Evolutionary conservation across 1,284 basidiomycete species (phyloP).

Genomic region (Omphalotus olearius): DNA sequence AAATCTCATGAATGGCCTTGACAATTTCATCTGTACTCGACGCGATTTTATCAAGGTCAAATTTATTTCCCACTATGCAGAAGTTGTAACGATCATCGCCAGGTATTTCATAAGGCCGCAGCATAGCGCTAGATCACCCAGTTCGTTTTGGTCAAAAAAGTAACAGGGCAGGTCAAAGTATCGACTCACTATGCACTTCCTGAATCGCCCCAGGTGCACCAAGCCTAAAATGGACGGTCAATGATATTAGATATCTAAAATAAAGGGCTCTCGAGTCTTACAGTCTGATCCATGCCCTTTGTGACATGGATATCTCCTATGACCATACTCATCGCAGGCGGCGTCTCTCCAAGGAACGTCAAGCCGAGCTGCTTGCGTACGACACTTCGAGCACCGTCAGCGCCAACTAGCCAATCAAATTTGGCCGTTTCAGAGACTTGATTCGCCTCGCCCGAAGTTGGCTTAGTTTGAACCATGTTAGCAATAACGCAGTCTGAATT

Average conservation of each 20-base stretch:
- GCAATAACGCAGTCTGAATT: conserved; percentile 20
- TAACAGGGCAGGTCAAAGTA: not conserved
- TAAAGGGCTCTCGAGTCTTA: not conserved
- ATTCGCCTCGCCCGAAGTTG: not conserved
- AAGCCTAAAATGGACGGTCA: conserved; percentile 3
- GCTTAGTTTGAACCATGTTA: conserved; percentile 3
- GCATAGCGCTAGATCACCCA: conserved; percentile 22
- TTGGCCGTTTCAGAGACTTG: conserved; percentile 11
- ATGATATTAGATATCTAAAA: not conserved
- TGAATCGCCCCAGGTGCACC: conserved; percentile 29
- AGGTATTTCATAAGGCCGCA: conserved; percentile 26
- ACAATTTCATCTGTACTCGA: conserved; percentile 16
- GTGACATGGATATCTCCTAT: conserved; percentile 24
- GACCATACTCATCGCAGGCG: conserved; percentile 14
- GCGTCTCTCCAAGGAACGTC: conserved; percentile 27
- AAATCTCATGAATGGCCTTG: conserved; percentile 19
- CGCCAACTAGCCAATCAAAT: conserved; percentile 10
- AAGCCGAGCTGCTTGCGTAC: conserved; percentile 27
- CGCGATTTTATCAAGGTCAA: conserved; percentile 19
- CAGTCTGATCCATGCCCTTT: conserved; percentile 26
- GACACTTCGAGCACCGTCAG: conserved; percentile 13
- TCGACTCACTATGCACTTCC: conserved; percentile 21
- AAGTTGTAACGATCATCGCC: conserved; percentile 29
- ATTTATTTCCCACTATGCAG: conserved; percentile 25
- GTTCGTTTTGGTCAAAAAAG: conserved; percentile 26